Conservation (phyloP, 2,329 filamentous ascomycete species). For the Purpureocillium takamizusanense region DNA sequence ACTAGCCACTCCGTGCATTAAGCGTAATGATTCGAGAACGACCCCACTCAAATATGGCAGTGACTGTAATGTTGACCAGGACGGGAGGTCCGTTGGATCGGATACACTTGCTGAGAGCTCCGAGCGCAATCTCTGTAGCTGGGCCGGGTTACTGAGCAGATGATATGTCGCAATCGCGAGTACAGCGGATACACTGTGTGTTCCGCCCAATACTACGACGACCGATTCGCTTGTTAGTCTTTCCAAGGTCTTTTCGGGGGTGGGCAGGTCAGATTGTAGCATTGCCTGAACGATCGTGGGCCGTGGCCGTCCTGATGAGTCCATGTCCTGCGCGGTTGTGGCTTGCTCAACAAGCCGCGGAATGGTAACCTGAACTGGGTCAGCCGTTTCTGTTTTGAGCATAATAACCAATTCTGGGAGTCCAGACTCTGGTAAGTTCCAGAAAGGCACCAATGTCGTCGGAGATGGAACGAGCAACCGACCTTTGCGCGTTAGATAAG, state of each 20-base stretch:
- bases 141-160: too few species aligned
- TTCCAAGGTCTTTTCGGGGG: conserved; percentile 19
- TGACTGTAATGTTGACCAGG: too few species aligned
- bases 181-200: conserved; percentile 13
- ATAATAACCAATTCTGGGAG: too few species aligned
- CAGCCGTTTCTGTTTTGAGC: too few species aligned
- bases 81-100: too few species aligned
- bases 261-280: conserved; percentile 20
- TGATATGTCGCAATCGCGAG: too few species aligned
- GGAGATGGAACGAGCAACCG: neutral
- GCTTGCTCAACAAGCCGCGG: neutral
- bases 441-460: neutral
- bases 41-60: too few species aligned
- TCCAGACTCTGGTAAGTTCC: too few species aligned
- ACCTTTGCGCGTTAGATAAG: neutral
- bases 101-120: too few species aligned
- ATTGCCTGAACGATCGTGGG: neutral
- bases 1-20: too few species aligned
- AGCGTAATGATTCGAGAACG: too few species aligned
- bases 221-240: conserved; percentile 24
- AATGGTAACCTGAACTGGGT: neutral
- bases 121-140: too few species aligned
- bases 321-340: neutral
- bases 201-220: conserved; percentile 20
- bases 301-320: neutral